A percentile compares a stretch with the other conserved stretches of the same genome.
These are phyloP conservation scores for Cylindrotheca closterium DNA, from an alignment of 108 stramenopile species.

Conservation along the genomic window DNA sequence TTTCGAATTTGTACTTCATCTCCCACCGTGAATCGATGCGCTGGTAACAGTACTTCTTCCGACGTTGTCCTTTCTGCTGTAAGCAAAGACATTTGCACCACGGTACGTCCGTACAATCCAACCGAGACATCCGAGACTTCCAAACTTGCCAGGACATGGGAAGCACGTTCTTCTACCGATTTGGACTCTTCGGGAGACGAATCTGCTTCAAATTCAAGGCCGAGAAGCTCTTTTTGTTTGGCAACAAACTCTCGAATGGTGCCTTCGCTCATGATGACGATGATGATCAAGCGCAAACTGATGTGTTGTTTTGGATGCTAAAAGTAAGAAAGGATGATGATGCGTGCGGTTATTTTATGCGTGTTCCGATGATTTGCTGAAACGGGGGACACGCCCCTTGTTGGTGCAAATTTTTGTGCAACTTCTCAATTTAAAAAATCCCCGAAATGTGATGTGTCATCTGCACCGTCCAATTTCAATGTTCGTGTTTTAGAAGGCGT, in stretches of 20 bases:
- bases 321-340: no score
- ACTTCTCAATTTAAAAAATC: no score
- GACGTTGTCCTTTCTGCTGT: background rate
- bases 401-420: no score
- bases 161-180: slow-evolving; percentile 37
- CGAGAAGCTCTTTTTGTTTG: slow-evolving; percentile 63
- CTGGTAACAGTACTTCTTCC: slow-evolving; percentile 40
- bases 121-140: slow-evolving; percentile 62
- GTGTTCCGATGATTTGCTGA: no score
- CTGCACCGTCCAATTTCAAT: no score
- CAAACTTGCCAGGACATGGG: slow-evolving; percentile 37
- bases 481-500: no score
- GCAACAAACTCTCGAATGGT: slow-evolving; percentile 61
- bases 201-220: slow-evolving; percentile 58
- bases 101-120: slow-evolving; percentile 82
- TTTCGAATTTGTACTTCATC: slow-evolving; percentile 81
- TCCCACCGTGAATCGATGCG: slow-evolving; percentile 84
- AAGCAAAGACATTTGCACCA: slow-evolving; percentile 38
- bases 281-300: no score
- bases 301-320: no score
- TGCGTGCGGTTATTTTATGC: no score
- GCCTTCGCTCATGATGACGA: slow-evolving; percentile 31
- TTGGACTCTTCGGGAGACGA: slow-evolving; percentile 8
- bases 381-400: no score
- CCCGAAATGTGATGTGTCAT: no score